Percentiles rank a stretch among this genome's conserved stretches.
Conservation (phyloP, 2,329 filamentous ascomycete genomes). For the Pseudocercospora cruenta region DNA sequence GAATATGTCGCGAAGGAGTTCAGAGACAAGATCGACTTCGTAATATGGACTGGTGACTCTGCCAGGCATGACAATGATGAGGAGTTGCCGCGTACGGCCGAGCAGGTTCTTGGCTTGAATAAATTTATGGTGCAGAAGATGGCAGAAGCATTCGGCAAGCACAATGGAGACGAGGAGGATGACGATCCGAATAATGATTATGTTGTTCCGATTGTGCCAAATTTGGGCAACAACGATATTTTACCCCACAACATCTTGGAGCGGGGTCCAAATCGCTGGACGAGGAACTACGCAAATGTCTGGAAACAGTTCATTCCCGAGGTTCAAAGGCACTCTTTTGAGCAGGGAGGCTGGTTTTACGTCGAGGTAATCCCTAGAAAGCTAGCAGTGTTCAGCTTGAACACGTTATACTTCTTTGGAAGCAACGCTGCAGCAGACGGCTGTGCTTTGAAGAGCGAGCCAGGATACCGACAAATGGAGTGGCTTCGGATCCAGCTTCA, state of each 20-base stretch:
- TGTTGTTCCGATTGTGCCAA: conserved; percentile 80
- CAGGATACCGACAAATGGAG: conserved; percentile 92
- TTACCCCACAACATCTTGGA: conserved; percentile 93
- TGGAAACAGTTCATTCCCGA: conserved; percentile 91
- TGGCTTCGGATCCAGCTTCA: conserved; percentile 91
- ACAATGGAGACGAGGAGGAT: conserved; percentile 52
- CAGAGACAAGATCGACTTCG: conserved; percentile 44
- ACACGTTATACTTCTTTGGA: conserved; percentile 87
- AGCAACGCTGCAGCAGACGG: conserved; percentile 93
- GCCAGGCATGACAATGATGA: conserved; percentile 47
- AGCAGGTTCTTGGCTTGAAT: conserved; percentile 80
- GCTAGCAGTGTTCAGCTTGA: conserved; percentile 89
- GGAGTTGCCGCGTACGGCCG: conserved; percentile 70
- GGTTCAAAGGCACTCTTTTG: conserved; percentile 86
- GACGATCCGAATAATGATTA: conserved; percentile 61
- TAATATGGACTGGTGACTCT: conserved; percentile 46
- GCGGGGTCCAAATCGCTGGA: conserved; percentile 84
- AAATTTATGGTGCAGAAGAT: conserved; percentile 75
- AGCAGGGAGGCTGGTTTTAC: conserved; percentile 91
- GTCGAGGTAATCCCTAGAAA: conserved; percentile 86
- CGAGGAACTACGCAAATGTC: conserved; percentile 73
- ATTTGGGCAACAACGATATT: conserved; percentile 95
- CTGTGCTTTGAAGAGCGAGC: conserved; percentile 75
- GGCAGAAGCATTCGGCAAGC: conserved; percentile 68
- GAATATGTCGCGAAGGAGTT: conserved; percentile 70